A percentile compares a stretch with the other conserved stretches of the same genome.
phyloP scores from a whole-genome alignment of 208 protist genomes.

The Crithidia fasciculata region DNA sequence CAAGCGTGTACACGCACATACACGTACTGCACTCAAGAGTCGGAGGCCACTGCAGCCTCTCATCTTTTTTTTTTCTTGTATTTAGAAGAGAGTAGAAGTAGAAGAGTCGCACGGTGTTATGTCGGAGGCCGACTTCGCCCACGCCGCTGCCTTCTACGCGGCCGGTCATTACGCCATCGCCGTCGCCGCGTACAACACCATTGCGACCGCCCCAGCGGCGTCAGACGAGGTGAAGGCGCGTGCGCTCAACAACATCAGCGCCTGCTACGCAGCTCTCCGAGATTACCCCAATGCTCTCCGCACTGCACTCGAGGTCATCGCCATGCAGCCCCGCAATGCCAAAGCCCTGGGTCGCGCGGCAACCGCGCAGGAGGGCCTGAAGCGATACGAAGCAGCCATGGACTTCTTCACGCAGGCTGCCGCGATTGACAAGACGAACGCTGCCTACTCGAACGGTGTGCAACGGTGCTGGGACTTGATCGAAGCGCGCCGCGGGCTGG shows the following conservation, averaged over 20 bases:
- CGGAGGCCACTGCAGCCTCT: no score
- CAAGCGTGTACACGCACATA: no score
- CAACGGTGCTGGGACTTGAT: constrained; percentile 53
- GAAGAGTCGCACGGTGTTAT: constrained; percentile 4
- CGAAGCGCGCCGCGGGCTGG: constrained; percentile 44
- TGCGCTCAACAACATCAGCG: constrained; percentile 83
- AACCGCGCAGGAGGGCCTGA: constrained; percentile 70
- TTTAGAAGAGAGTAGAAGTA: background rate
- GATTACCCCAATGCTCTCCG: constrained; percentile 62
- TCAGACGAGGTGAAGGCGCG: constrained; percentile 42
- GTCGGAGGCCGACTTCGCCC: constrained; percentile 57
- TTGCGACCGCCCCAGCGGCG: constrained; percentile 33
- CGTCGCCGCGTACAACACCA: constrained; percentile 49
- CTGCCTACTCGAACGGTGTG: constrained; percentile 37
- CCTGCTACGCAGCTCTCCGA: constrained; percentile 68
- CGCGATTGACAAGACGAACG: constrained; percentile 37
- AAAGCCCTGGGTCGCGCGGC: constrained; percentile 70
- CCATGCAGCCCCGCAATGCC: constrained; percentile 52
- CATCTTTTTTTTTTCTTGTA: background rate
- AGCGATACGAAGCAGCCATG: constrained; percentile 70
- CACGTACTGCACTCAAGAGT: no score
- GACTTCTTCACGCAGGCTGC: constrained; percentile 44
- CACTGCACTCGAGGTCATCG: constrained; percentile 54
- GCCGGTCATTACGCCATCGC: constrained; percentile 57
- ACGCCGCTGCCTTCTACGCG: constrained; percentile 56